Conservation (phyloP, 306 rosid genomes). For the Begonia masoniana region DNA sequence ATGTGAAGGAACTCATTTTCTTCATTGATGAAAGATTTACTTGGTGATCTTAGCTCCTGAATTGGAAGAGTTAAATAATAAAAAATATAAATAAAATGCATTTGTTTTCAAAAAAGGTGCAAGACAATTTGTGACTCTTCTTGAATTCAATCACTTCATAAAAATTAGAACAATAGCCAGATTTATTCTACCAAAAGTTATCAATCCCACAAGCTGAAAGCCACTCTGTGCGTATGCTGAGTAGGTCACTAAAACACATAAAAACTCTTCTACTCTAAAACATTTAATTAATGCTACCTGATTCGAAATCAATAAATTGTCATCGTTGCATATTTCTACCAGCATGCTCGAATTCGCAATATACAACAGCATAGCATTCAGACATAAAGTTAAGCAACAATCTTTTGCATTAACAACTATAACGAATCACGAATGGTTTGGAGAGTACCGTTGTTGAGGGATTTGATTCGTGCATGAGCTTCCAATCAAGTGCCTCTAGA, state of each 20-base stretch:
- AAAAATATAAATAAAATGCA: no score
- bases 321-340: slow-evolving; percentile 29
- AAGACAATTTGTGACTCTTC: no score
- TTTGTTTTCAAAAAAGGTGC: no score
- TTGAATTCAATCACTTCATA: no score
- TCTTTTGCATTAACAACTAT: background rate
- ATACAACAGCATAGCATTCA: slow-evolving; percentile 20
- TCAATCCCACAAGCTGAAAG: no score
- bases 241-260: no score
- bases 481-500: slow-evolving; percentile 94
- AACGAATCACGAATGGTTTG: background rate
- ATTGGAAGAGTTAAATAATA: background rate
- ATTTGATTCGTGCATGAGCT: slow-evolving; percentile 74
- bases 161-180: no score
- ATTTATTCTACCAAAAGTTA: no score
- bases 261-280: no score
- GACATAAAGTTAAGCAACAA: slow-evolving; percentile 2
- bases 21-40: slow-evolving; percentile 60
- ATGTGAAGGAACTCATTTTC: slow-evolving; percentile 86
- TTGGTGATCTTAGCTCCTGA: slow-evolving; percentile 53
- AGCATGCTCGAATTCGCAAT: slow-evolving; percentile 26
- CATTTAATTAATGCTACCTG: slow-evolving; percentile 26
- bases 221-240: no score
- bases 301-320: slow-evolving; percentile 30
- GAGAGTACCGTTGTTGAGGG: slow-evolving; percentile 15